These are phyloP conservation scores for Hymenoscyphus repandus DNA, from an alignment of 2,329 filamentous ascomycete genomes.

Conservation along the genomic window DNA sequence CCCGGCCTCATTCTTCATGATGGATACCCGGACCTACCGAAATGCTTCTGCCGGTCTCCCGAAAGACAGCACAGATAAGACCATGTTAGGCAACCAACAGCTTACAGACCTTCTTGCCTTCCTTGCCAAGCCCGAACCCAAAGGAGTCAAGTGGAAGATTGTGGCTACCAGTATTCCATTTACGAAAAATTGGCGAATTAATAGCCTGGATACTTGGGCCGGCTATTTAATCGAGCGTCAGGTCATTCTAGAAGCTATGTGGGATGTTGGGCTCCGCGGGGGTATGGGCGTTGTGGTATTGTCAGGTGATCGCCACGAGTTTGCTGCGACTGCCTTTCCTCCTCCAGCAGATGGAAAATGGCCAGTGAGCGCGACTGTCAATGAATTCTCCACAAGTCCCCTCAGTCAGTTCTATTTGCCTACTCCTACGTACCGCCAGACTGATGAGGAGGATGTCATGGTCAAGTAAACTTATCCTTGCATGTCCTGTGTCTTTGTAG, in stretches of 20 bases:
- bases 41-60: conserved; percentile 58
- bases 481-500: background rate
- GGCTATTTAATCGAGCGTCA: conserved; percentile 80
- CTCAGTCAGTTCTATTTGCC: conserved; percentile 93
- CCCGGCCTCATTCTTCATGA: conserved; percentile 88
- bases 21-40: conserved; percentile 86
- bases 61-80: conserved; percentile 61
- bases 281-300: conserved; percentile 77
- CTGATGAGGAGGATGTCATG: conserved; percentile 74
- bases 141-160: conserved; percentile 88
- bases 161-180: conserved; percentile 88
- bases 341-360: conserved; percentile 57
- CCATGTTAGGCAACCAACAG: conserved; percentile 80
- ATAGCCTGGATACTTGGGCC: conserved; percentile 87
- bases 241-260: conserved; percentile 82
- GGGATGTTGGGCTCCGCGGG: conserved; percentile 67
- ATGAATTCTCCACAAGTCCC: conserved; percentile 90
- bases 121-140: conserved; percentile 65
- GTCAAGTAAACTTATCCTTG: conserved; percentile 60
- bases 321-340: conserved; percentile 78
- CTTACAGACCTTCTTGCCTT: conserved; percentile 74
- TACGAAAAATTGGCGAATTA: conserved; percentile 95
- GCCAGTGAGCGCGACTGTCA: conserved; percentile 60
- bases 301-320: conserved; percentile 93
- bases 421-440: conserved; percentile 74